Percentiles rank a stretch among this genome's conserved stretches.
Conservation (phyloP, 2,329 filamentous ascomycete genomes). For the Blumeria hordei region DNA sequence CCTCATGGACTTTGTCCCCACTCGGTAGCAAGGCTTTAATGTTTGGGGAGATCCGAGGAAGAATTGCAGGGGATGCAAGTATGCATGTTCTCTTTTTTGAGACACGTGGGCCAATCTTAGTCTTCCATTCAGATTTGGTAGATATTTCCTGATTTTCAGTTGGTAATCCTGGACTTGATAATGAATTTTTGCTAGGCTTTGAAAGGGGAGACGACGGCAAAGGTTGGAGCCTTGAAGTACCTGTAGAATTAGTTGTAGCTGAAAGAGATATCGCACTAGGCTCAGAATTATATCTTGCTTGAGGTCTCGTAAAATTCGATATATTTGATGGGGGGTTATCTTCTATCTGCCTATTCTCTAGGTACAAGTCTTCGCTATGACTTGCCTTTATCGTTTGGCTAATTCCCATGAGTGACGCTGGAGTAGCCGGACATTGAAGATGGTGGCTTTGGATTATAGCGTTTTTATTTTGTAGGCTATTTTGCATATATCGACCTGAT, state of each 20-base stretch:
- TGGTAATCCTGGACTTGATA: constrained; percentile 26
- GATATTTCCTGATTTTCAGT: constrained; percentile 27
- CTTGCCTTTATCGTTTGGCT: constrained; percentile 15
- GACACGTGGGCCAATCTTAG: constrained; percentile 26
- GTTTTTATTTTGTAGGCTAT: constrained; percentile 27
- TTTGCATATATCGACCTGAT: constrained; percentile 40
- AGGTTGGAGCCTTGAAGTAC: constrained; percentile 13
- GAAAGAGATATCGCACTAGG: constrained; percentile 44
- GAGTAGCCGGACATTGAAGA: constrained; percentile 43
- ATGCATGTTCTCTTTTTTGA: constrained; percentile 48
- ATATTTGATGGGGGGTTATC: constrained; percentile 16
- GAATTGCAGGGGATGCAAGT: constrained; percentile 60
- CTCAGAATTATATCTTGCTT: constrained; percentile 17
- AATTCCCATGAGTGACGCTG: constrained; percentile 69
- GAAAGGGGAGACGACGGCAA: constrained; percentile 22
- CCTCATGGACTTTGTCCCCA: constrained; percentile 27
- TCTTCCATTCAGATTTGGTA: constrained; percentile 23
- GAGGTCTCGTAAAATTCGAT: constrained; percentile 31
- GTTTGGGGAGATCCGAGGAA: constrained; percentile 76
- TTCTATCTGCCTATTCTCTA: too few species aligned
- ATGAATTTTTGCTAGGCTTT: constrained; percentile 17
- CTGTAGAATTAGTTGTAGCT: constrained; percentile 25
- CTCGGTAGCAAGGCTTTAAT: constrained; percentile 75
- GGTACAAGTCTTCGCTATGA: constrained; percentile 12
- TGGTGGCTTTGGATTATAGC: constrained; percentile 15